phyloP scores from a whole-genome alignment of 73 alveolate genomes.

The Breviolum minutum region DNA sequence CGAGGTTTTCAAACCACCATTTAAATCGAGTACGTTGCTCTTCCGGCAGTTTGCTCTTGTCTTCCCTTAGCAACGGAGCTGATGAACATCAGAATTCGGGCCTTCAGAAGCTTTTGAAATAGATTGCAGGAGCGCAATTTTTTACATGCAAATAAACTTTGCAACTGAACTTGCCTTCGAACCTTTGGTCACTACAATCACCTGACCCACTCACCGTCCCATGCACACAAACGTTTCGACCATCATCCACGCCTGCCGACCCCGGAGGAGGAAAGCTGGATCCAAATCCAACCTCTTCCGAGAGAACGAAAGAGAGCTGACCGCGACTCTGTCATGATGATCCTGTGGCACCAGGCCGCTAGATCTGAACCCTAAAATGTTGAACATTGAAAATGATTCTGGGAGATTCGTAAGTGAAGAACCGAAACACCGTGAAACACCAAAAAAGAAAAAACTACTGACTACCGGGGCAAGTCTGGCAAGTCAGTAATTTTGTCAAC shows the following conservation, averaged over 20 bases:
- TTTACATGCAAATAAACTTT: not conserved
- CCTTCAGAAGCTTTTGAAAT: no score
- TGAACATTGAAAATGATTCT: not conserved
- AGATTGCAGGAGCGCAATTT: no score
- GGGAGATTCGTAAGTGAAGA: no score
- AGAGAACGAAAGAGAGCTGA: constrained; percentile 85
- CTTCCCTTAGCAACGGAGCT: constrained; percentile 27
- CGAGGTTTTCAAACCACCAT: constrained; percentile 83
- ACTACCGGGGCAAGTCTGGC: no score
- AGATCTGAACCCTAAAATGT: not conserved
- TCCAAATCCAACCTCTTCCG: constrained; percentile 93
- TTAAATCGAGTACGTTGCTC: constrained; percentile 77
- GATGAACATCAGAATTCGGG: not conserved
- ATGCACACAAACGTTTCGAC: not conserved
- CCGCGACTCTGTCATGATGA: constrained; percentile 74
- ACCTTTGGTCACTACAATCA: no score
- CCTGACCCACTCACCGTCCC: not conserved
- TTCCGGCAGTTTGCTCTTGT: constrained; percentile 85
- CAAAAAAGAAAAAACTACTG: no score
- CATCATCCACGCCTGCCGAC: constrained; percentile 57
- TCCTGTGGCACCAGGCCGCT: not conserved
- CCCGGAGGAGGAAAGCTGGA: constrained; percentile 86
- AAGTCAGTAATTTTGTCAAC: no score
- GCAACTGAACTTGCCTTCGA: not conserved
- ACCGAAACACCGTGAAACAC: no score